These are phyloP conservation scores for Jatropha podagrica DNA, from an alignment of 441 rosid species.

Conservation along the genomic window DNA sequence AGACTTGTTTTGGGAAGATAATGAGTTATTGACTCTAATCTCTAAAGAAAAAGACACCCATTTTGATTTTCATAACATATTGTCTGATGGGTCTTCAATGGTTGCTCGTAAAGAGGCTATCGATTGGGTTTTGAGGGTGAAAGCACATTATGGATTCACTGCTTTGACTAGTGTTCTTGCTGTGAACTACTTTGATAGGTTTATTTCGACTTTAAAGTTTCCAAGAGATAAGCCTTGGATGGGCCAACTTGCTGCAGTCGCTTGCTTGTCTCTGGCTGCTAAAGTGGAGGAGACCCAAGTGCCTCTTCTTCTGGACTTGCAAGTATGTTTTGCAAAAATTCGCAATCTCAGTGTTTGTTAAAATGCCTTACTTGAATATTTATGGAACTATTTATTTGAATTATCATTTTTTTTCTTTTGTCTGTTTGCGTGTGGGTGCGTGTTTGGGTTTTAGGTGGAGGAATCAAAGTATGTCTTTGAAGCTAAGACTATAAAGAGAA, in stretches of 20 bases:
- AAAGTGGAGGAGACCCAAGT: constrained; percentile 76
- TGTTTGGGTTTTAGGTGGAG: constrained; percentile 45
- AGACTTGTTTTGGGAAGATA: constrained; percentile 55
- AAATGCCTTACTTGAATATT: constrained; percentile 30
- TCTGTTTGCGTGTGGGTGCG: constrained; percentile 5
- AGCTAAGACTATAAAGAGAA: constrained; percentile 65
- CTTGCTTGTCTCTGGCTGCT: constrained; percentile 72
- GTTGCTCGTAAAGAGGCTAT: constrained; percentile 50
- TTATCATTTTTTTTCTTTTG: neutral
- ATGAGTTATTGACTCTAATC: constrained; percentile 48
- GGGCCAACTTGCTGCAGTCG: constrained; percentile 66
- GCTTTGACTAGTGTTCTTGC: constrained; percentile 64
- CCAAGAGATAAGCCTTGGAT: constrained; percentile 65
- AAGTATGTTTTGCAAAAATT: constrained; percentile 36
- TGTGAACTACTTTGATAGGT: constrained; percentile 65
- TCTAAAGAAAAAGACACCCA: constrained; percentile 47
- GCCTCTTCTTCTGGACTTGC: constrained; percentile 61
- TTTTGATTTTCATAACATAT: constrained; percentile 21
- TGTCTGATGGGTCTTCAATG: constrained; percentile 28
- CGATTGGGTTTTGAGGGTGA: constrained; percentile 58
- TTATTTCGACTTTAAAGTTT: constrained; percentile 41
- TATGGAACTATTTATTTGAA: constrained; percentile 17
- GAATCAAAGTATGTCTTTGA: constrained; percentile 54
- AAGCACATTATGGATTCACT: constrained; percentile 46
- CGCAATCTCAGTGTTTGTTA: constrained; percentile 30